These are phyloP conservation scores for Fagus sylvatica DNA, from an alignment of 306 rosid genomes.

Conservation along the genomic window DNA sequence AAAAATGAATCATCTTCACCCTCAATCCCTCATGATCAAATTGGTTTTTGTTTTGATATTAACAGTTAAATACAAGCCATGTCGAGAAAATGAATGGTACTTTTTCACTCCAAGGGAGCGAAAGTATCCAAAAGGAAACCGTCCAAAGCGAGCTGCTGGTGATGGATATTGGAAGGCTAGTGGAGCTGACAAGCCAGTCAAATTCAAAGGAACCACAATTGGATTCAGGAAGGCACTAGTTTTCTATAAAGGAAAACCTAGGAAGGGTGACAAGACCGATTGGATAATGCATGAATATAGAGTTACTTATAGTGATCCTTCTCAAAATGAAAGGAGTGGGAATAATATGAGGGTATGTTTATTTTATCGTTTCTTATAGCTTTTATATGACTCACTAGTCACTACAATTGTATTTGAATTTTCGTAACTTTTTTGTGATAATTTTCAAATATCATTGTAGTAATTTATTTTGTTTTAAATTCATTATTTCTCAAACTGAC, in stretches of 20 bases:
- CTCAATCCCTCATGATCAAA: too few species aligned
- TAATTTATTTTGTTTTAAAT: background rate
- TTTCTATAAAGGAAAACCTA: background rate
- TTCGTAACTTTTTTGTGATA: too few species aligned
- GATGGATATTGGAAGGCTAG: constrained; percentile 19
- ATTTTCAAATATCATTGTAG: background rate
- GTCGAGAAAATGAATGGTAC: constrained; percentile 14
- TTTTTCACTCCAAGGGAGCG: constrained; percentile 12
- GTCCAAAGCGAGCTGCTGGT: background rate
- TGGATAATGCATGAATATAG: constrained; percentile 17
- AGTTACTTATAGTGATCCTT: background rate
- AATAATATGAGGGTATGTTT: background rate
- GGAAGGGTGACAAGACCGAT: background rate
- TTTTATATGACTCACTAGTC: too few species aligned
- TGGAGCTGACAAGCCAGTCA: background rate
- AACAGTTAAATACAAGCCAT: background rate
- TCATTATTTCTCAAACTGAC: background rate
- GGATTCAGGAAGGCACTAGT: constrained; percentile 7
- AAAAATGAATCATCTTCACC: too few species aligned
- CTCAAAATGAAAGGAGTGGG: background rate
- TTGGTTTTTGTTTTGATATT: background rate
- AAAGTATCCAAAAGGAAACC: background rate
- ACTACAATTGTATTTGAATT: too few species aligned
- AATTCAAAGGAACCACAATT: background rate
- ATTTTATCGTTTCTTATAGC: too few species aligned